These are phyloP conservation scores for Fonsecaea nubica DNA, from an alignment of 2,329 filamentous ascomycete species.

Conservation along the genomic window DNA sequence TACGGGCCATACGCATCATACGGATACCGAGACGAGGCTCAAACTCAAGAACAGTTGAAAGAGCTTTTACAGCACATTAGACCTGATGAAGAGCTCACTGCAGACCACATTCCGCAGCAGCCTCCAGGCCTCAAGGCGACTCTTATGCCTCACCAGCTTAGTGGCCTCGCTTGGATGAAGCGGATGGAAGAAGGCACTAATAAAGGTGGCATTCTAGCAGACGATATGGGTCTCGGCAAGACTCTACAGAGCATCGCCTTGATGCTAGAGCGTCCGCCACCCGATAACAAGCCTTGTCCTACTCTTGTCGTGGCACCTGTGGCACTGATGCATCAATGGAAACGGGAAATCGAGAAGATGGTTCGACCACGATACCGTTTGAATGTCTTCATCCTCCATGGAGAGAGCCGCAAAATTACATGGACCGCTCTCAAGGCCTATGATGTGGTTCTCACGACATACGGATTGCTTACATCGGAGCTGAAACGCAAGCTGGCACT, in stretches of 20 bases:
- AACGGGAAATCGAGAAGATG: constrained; percentile 76
- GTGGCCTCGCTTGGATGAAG: constrained; percentile 78
- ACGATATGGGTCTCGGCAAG: constrained; percentile 85
- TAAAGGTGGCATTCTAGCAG: constrained; percentile 77
- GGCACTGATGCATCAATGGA: constrained; percentile 82
- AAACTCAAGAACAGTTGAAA: constrained; percentile 71
- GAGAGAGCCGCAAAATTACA: constrained; percentile 60
- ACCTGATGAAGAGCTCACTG: constrained; percentile 72
- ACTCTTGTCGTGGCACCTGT: constrained; percentile 85
- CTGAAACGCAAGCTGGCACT: constrained; percentile 65
- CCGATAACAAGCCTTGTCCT: constrained; percentile 67
- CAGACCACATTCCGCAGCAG: constrained; percentile 58
- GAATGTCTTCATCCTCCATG: constrained; percentile 73
- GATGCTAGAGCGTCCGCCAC: constrained; percentile 71
- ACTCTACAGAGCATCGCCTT: constrained; percentile 83
- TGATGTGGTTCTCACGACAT: constrained; percentile 81
- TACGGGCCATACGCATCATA: not conserved
- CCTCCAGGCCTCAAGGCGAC: constrained; percentile 71
- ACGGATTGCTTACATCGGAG: constrained; percentile 73
- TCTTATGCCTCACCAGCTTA: constrained; percentile 81
- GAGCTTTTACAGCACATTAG: constrained; percentile 74
- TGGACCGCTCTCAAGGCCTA: constrained; percentile 68
- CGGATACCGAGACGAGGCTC: constrained; percentile 51
- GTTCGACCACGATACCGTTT: constrained; percentile 65
- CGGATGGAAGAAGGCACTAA: constrained; percentile 73